Percentiles rank a stretch among this genome's conserved stretches.
phyloP scores from a whole-genome alignment of 495 filamentous ascomycete species.

The Friedmanniomyces endolithicus region DNA sequence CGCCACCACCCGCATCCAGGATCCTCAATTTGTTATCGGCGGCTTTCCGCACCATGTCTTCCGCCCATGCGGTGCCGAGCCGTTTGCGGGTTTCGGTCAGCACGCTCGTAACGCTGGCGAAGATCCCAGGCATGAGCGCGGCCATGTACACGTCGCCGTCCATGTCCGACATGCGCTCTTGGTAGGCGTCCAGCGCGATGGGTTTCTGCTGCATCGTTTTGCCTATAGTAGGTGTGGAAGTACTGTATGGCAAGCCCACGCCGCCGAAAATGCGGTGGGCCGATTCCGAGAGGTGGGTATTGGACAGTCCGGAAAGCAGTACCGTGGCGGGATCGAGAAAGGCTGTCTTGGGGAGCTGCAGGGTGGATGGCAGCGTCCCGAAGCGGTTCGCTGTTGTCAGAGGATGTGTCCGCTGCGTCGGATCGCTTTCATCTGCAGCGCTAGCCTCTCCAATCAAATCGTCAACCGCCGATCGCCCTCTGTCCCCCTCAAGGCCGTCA shows the following conservation, averaged over 20 bases:
- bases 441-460: constrained; percentile 11
- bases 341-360: constrained; percentile 52
- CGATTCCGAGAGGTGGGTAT: constrained; percentile 57
- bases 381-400: constrained; percentile 42
- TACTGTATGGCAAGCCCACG: constrained; percentile 56
- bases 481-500: too few species aligned
- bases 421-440: constrained; percentile 27
- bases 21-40: constrained; percentile 54
- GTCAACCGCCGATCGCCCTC: not conserved
- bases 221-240: constrained; percentile 40
- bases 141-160: constrained; percentile 77
- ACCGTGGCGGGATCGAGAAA: constrained; percentile 55
- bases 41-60: constrained; percentile 47
- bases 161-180: constrained; percentile 66
- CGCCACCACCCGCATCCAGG: constrained; percentile 74
- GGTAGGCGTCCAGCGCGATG: constrained; percentile 56
- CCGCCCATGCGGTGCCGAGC: constrained; percentile 68
- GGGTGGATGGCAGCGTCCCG: constrained; percentile 58
- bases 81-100: constrained; percentile 78
- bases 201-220: constrained; percentile 48
- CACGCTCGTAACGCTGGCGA: constrained; percentile 58
- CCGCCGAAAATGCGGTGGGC: constrained; percentile 66
- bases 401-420: constrained; percentile 44
- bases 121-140: constrained; percentile 66
- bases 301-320: constrained; percentile 52